Evolutionary conservation across 495 filamentous ascomycete species (phyloP).

Genomic region (Astrothelium macrocarpum): DNA sequence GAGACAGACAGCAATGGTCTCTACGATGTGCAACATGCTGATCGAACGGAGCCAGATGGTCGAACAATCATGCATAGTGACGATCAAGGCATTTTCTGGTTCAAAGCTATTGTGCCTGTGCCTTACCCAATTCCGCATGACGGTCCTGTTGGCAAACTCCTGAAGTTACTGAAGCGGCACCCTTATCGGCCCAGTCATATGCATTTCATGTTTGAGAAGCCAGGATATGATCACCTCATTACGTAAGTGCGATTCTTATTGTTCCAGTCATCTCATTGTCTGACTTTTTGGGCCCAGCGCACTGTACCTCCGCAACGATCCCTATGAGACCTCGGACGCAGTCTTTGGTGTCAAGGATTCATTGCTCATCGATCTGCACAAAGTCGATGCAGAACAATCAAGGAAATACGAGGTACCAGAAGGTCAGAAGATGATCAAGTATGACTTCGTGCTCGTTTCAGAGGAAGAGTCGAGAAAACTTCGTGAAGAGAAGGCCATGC

Average conservation of each 20-base stretch:
- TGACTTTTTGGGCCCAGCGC: constrained; percentile 40
- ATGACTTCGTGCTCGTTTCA: constrained; percentile 69
- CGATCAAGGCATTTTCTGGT: constrained; percentile 70
- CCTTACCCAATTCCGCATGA: constrained; percentile 85
- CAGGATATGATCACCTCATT: constrained; percentile 73
- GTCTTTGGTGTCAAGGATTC: constrained; percentile 91
- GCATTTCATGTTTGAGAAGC: constrained; percentile 92
- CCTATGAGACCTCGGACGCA: constrained; percentile 82
- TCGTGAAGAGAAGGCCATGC: constrained; percentile 57
- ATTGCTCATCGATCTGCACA: constrained; percentile 61
- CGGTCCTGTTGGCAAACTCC: constrained; percentile 74
- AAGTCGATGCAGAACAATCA: constrained; percentile 50
- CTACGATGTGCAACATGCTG: constrained; percentile 82
- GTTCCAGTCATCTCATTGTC: background rate
- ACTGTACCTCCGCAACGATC: constrained; percentile 73
- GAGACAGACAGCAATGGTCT: constrained; percentile 79
- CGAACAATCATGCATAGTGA: constrained; percentile 68
- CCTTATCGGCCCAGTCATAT: constrained; percentile 78
- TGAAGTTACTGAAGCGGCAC: constrained; percentile 62
- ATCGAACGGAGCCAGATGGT: constrained; percentile 63
- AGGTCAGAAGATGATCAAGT: constrained; percentile 46
- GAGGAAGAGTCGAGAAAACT: constrained; percentile 61
- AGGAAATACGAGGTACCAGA: constrained; percentile 47
- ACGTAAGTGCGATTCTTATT: constrained; percentile 48
- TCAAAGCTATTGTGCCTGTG: constrained; percentile 77